Percentiles rank a stretch among this genome's conserved stretches.
phyloP scores from a whole-genome alignment of 805 yeast species.

The Teunomyces pallodes region DNA sequence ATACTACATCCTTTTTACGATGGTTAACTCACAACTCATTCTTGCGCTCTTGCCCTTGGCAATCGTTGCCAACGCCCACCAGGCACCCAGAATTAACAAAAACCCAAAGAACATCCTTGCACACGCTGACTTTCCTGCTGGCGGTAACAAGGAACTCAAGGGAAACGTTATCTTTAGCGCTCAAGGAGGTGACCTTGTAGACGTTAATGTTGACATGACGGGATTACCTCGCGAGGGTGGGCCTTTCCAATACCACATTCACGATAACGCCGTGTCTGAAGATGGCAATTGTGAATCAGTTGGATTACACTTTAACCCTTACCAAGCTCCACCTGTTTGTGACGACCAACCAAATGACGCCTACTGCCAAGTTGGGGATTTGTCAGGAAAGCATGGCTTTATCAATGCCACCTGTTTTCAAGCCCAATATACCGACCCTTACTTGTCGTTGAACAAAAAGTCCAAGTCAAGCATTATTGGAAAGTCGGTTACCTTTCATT shows the following conservation, averaged over 20 bases:
- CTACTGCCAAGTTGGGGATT: slow-evolving; percentile 68
- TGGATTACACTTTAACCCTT: slow-evolving; percentile 64
- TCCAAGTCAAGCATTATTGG: slow-evolving; percentile 61
- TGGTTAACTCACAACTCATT: slow-evolving; percentile 2
- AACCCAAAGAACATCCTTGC: slow-evolving; percentile 53
- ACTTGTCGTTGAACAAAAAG: slow-evolving; percentile 55
- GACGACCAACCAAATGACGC: slow-evolving; percentile 50
- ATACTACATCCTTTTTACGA: not conserved
- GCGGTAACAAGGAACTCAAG: slow-evolving; percentile 29
- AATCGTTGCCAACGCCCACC: slow-evolving; percentile 23
- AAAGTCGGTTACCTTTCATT: slow-evolving; percentile 52
- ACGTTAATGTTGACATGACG: slow-evolving; percentile 68
- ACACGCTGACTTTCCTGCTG: slow-evolving; percentile 54
- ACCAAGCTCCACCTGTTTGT: slow-evolving; percentile 52
- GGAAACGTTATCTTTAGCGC: slow-evolving; percentile 57
- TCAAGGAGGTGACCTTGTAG: slow-evolving; percentile 54
- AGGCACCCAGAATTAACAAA: slow-evolving; percentile 50
- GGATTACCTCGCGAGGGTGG: slow-evolving; percentile 68
- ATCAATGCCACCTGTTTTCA: slow-evolving; percentile 70
- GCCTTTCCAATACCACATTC: slow-evolving; percentile 69
- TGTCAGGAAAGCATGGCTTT: slow-evolving; percentile 75
- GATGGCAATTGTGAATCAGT: slow-evolving; percentile 45
- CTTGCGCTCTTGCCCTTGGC: slow-evolving; percentile 1
- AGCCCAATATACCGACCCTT: slow-evolving; percentile 61
- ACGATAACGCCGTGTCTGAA: slow-evolving; percentile 52